These are phyloP conservation scores for Diplocarpon mali DNA, from an alignment of 2,329 filamentous ascomycete species.

Conservation along the genomic window DNA sequence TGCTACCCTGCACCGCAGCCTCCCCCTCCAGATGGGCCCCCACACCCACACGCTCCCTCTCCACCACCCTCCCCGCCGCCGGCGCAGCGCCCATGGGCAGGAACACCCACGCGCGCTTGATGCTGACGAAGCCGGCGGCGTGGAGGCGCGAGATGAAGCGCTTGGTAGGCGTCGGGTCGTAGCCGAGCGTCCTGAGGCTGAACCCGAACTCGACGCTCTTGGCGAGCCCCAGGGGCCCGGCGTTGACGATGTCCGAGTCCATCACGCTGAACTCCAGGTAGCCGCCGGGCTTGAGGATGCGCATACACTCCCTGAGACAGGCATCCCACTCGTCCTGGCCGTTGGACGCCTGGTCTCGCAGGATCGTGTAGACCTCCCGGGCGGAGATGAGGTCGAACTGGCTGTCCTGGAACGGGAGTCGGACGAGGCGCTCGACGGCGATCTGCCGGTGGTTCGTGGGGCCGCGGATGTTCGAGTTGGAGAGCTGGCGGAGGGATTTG, in stretches of 20 bases:
- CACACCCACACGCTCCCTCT: slow-evolving; percentile 29
- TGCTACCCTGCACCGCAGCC: slow-evolving; percentile 55
- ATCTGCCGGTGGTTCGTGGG: slow-evolving; percentile 82
- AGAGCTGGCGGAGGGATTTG: slow-evolving; percentile 56
- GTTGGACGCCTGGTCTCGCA: slow-evolving; percentile 61
- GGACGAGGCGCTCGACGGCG: slow-evolving; percentile 63
- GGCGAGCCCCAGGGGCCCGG: slow-evolving; percentile 67
- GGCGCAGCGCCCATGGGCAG: slow-evolving; percentile 60
- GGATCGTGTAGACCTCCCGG: slow-evolving; percentile 71
- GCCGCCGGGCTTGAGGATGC: slow-evolving; percentile 80
- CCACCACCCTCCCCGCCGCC: slow-evolving; percentile 33
- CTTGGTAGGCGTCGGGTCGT: slow-evolving; percentile 77
- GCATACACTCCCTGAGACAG: slow-evolving; percentile 75
- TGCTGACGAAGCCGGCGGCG: slow-evolving; percentile 64
- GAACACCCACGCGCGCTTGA: slow-evolving; percentile 80
- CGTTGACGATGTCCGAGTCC: slow-evolving; percentile 81
- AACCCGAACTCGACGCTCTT: slow-evolving; percentile 89
- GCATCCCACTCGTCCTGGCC: slow-evolving; percentile 78
- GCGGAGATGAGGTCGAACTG: slow-evolving; percentile 90
- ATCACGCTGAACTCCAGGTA: slow-evolving; percentile 85
- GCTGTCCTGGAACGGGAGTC: slow-evolving; percentile 72
- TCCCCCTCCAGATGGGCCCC: slow-evolving; percentile 44
- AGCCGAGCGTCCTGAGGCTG: slow-evolving; percentile 78
- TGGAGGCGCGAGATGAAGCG: slow-evolving; percentile 65
- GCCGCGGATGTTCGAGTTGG: slow-evolving; percentile 66